A percentile compares a stretch with the other conserved stretches of the same genome.
These are phyloP conservation scores for Carnegiea gigantea DNA, from an alignment of 179 eudicot species.

Conservation along the genomic window DNA sequence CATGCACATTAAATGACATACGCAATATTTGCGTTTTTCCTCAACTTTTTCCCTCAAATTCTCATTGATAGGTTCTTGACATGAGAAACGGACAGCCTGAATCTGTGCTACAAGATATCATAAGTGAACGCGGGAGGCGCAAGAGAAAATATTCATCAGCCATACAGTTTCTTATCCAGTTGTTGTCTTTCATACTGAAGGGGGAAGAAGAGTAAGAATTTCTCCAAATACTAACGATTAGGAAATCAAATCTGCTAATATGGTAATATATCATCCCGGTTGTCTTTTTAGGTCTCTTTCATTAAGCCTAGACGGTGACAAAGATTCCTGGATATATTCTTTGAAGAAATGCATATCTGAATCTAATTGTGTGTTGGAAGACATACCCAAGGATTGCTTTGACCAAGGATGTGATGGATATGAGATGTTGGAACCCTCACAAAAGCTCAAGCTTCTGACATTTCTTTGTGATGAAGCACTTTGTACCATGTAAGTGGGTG, in stretches of 20 bases:
- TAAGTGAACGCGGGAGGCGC: constrained; percentile 49
- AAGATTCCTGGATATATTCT: constrained; percentile 40
- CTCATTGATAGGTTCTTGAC: constrained; percentile 47
- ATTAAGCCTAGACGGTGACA: constrained; percentile 28
- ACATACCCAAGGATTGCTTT: constrained; percentile 33
- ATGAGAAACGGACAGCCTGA: constrained; percentile 69
- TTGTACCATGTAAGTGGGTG: constrained; percentile 47
- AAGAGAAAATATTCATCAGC: constrained; percentile 50
- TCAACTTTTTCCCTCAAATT: not conserved
- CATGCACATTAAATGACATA: not conserved
- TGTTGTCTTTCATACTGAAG: constrained; percentile 46
- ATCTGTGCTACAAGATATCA: constrained; percentile 51
- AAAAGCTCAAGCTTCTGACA: constrained; percentile 54
- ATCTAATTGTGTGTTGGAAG: constrained; percentile 34
- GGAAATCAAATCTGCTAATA: not conserved
- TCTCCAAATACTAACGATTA: not conserved
- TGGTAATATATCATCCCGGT: constrained; percentile 10
- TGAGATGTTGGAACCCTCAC: constrained; percentile 46
- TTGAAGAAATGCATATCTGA: constrained; percentile 45
- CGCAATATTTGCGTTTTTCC: not conserved
- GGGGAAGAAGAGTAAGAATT: constrained; percentile 51
- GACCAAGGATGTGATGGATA: constrained; percentile 42
- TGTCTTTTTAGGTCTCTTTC: constrained; percentile 33
- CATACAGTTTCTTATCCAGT: constrained; percentile 51
- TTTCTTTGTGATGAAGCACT: constrained; percentile 72